A percentile compares a stretch with the other conserved stretches of the same genome.
phyloP scores from a whole-genome alignment of 2,329 filamentous ascomycete genomes.

The Aspergillus spinulosporus region DNA sequence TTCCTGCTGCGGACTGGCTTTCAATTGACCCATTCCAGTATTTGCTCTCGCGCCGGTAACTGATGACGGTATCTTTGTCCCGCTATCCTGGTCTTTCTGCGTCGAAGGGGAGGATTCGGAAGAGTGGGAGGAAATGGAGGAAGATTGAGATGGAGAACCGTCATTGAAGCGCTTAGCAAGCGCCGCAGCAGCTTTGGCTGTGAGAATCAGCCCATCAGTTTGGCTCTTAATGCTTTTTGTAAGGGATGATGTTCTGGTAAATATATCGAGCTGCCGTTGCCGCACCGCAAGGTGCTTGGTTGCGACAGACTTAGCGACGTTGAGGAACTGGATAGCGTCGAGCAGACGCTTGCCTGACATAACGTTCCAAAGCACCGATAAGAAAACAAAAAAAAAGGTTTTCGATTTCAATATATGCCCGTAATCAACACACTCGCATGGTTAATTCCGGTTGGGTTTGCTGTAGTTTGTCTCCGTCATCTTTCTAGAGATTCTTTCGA shows the following conservation, averaged over 20 bases:
- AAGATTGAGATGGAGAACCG: constrained; percentile 23
- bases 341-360: constrained; percentile 65
- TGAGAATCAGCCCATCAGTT: constrained; percentile 62
- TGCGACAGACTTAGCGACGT: constrained; percentile 68
- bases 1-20: constrained; percentile 57
- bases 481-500: neutral
- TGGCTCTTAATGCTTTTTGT: constrained; percentile 63
- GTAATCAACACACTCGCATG: constrained; percentile 24
- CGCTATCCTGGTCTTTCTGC: constrained; percentile 48
- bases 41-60: constrained; percentile 46
- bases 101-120: constrained; percentile 39
- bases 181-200: constrained; percentile 60
- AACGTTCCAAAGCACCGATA: constrained; percentile 9
- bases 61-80: constrained; percentile 55
- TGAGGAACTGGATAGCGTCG: constrained; percentile 69
- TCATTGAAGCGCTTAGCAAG: constrained; percentile 61
- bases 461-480: neutral
- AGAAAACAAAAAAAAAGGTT: neutral
- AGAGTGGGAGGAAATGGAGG: constrained; percentile 27
- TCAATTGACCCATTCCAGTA: constrained; percentile 32
- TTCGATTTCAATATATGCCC: too few relatives aligned
- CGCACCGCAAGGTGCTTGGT: constrained; percentile 62
- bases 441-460: neutral
- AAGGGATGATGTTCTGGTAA: constrained; percentile 64
- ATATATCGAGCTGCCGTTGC: constrained; percentile 62